phyloP scores from a whole-genome alignment of 371 early-diverging fungal genomes.

The Parasitella parasitica region DNA sequence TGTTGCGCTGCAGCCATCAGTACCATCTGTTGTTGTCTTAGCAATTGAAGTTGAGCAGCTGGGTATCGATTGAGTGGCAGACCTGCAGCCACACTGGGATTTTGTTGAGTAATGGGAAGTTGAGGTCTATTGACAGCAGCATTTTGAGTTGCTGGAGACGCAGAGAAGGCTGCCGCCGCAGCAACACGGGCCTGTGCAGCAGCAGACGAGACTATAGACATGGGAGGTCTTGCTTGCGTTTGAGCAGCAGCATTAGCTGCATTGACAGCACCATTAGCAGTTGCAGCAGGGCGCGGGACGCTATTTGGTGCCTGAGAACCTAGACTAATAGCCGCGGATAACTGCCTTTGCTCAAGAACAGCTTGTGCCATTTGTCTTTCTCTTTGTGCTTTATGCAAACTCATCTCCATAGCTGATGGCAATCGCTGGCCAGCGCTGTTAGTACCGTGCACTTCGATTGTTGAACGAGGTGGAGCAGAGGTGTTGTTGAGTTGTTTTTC shows the following conservation, averaged over 20 bases:
- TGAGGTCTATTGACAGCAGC: slow-evolving; percentile 25
- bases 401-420: slow-evolving; percentile 73
- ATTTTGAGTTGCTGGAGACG: slow-evolving; percentile 24
- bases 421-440: slow-evolving; percentile 52
- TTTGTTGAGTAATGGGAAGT: slow-evolving; percentile 24
- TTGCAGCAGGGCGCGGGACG: slow-evolving; percentile 2
- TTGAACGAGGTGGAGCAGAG: slow-evolving; percentile 42
- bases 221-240: slow-evolving; percentile 3
- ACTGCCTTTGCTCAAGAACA: slow-evolving; percentile 67
- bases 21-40: slow-evolving; percentile 50
- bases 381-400: slow-evolving; percentile 69
- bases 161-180: slow-evolving; percentile 16
- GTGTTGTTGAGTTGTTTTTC: slow-evolving; percentile 23
- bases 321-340: slow-evolving; percentile 46
- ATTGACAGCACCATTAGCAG: not conserved
- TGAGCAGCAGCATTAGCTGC: not conserved
- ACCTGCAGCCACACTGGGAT: slow-evolving; percentile 20
- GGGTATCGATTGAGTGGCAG: slow-evolving; percentile 43
- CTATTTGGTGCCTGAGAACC: slow-evolving; percentile 7
- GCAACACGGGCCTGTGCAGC: slow-evolving; percentile 21
- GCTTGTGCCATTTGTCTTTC: slow-evolving; percentile 75
- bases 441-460: slow-evolving; percentile 46
- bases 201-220: not conserved
- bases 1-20: slow-evolving; percentile 37
- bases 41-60: slow-evolving; percentile 49